A percentile compares a stretch with the other conserved stretches of the same genome.
Evolutionary conservation across 805 yeast species (phyloP).

Genomic region (Teunomyces lycoperdinae): DNA sequence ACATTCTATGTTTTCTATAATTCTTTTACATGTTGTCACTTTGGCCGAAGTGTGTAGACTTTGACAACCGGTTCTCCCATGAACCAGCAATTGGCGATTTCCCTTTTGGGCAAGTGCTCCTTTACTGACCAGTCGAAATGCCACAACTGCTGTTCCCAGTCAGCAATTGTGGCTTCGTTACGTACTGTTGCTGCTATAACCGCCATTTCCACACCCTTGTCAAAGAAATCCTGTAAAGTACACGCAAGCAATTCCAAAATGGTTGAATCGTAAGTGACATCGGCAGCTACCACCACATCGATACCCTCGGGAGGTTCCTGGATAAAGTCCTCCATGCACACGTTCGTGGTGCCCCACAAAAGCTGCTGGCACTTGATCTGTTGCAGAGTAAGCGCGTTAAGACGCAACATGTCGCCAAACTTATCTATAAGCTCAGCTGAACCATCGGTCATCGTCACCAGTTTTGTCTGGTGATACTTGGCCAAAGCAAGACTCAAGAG

Average conservation of each 20-base stretch:
- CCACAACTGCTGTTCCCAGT: slow-evolving; percentile 26
- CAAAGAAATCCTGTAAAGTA: slow-evolving; percentile 43
- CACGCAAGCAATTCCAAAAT: slow-evolving; percentile 54
- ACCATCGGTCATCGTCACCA: slow-evolving; percentile 63
- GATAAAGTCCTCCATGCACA: slow-evolving; percentile 35
- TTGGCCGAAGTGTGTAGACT: slow-evolving; percentile 5
- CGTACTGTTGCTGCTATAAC: slow-evolving; percentile 75
- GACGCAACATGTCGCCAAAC: slow-evolving; percentile 39
- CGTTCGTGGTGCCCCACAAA: slow-evolving; percentile 54
- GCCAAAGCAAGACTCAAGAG: slow-evolving; percentile 56
- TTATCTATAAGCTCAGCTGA: slow-evolving; percentile 53
- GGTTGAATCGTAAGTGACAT: slow-evolving; percentile 77
- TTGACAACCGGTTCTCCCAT: slow-evolving; percentile 10
- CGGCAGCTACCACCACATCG: slow-evolving; percentile 74
- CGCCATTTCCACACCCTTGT: slow-evolving; percentile 24
- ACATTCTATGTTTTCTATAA: neutral
- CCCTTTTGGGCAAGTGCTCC: neutral
- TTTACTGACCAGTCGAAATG: neutral
- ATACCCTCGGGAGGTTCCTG: slow-evolving; percentile 28
- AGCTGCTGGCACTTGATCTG: slow-evolving; percentile 30
- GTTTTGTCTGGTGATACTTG: slow-evolving; percentile 16
- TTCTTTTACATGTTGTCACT: neutral
- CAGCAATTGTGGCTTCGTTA: slow-evolving; percentile 38
- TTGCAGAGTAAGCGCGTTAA: slow-evolving; percentile 33
- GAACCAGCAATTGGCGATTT: slow-evolving; percentile 17